Base-by-base conservation (phyloP, 1,139 yeast genomes). In the Taphrina communis region DNA sequence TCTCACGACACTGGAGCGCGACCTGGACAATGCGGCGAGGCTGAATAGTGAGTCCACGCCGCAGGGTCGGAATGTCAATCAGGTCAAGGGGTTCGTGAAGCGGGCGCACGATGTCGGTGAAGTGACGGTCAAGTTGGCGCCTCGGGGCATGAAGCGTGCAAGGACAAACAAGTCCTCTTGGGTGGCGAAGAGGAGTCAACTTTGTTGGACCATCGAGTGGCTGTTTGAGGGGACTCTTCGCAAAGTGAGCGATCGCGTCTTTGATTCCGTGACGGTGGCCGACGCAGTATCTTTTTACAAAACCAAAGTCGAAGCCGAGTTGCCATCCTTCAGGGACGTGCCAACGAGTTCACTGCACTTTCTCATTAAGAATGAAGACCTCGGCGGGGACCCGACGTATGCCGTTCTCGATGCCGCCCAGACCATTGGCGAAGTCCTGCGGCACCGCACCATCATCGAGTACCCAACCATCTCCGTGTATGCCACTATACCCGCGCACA, bases 111-210 rank as follows among this genome's bases (percentile, higher is more conserved):
- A 63, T 35, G 61, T 55, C n/a, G 80, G 86, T 72, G 89, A 88
- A 7, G 89, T 85, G 6, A 78, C 79, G 19, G 83, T 88, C 39
- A 77, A 78, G 53, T 75, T 79, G 61, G 77, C 89, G 39, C 97
- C 97, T 0, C 78, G 80, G 17, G 97, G 96, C 0, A 90, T 92
- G 96, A 83, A 86, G 36, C 79, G 97, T 68, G 82, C 91, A 2
- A 75, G 77, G 9, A 77, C 81, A 70, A 93, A 93, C 76, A 88
- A 87, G 74, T 85, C 94, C 0, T 88, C 88, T 1, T 89, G 86
- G 82, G 94, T 90, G 75, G 86, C 86, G 76, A 84, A 85, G 73
- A 80, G 82, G 72, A 84, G 86, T 58, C 78, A 84, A 38, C 88
- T 84, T 76, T 84, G 84, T 25, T 92, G 97, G 97, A 88, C 97